Conservation (phyloP, 2,329 filamentous ascomycete species). For the Proliferodiscus dingleyae region DNA sequence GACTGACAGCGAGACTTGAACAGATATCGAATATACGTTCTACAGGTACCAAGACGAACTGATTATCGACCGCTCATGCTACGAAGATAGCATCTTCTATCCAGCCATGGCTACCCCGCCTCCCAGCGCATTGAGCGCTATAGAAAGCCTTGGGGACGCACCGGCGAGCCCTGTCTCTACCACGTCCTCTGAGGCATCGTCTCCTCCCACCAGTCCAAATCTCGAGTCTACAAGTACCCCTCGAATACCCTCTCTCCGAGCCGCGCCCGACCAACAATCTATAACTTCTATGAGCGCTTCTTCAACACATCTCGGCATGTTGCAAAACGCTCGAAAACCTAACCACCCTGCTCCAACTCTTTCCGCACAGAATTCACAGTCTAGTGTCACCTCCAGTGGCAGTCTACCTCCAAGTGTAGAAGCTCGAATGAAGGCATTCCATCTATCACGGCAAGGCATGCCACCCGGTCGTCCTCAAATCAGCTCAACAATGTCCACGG, state of each 20-base stretch:
- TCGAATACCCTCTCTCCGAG: conserved; percentile 55
- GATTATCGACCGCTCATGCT: conserved; percentile 5
- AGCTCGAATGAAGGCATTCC: conserved; percentile 66
- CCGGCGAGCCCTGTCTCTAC: conserved; percentile 12
- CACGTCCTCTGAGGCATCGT: conserved; percentile 13
- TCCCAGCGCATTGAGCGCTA: conserved; percentile 11
- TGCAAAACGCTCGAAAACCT: conserved; percentile 61
- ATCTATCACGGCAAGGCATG: conserved; percentile 57
- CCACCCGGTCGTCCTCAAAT: conserved; percentile 35
- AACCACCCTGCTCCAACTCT: conserved; percentile 18
- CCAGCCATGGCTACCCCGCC: conserved; percentile 22
- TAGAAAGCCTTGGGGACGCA: conserved; percentile 25
- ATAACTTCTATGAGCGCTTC: conserved; percentile 63
- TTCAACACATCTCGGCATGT: conserved; percentile 77
- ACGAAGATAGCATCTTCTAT: conserved; percentile 6
- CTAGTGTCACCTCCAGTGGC: too few relatives aligned
- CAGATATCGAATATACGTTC: too few relatives aligned
- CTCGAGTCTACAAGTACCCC: conserved; percentile 34
- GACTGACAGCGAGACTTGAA: too few relatives aligned
- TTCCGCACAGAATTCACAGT: too few relatives aligned
- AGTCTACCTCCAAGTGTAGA: conserved; percentile 59
- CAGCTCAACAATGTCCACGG: conserved; percentile 31
- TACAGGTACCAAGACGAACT: background rate
- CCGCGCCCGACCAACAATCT: conserved; percentile 52
- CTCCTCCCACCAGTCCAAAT: conserved; percentile 10